Percentiles rank a stretch among this genome's conserved stretches.
phyloP scores from a whole-genome alignment of 768 basidiomycete species.

The Mycena chlorophos region DNA sequence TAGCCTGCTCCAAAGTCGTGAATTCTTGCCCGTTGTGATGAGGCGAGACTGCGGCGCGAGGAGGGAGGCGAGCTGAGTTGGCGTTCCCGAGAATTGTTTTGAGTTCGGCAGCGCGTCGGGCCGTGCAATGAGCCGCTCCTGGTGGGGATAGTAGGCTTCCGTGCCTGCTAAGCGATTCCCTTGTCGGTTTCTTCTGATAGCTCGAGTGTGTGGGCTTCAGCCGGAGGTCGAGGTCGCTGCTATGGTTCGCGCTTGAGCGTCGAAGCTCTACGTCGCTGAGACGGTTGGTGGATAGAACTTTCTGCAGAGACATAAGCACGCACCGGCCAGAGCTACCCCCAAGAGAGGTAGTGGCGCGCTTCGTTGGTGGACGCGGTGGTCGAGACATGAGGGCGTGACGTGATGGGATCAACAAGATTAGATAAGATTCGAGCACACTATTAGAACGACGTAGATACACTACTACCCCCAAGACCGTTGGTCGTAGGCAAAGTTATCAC shows the following conservation, averaged over 20 bases:
- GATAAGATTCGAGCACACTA: too few relatives aligned
- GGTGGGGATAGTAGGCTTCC: constrained; percentile 57
- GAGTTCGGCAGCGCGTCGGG: constrained; percentile 56
- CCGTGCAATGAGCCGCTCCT: constrained; percentile 35
- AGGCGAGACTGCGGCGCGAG: constrained; percentile 48
- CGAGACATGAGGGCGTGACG: too few relatives aligned
- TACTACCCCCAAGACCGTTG: constrained; percentile 53
- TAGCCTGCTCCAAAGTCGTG: constrained; percentile 69
- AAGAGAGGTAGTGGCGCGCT: too few relatives aligned
- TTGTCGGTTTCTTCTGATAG: constrained; percentile 1
- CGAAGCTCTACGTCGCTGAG: too few relatives aligned
- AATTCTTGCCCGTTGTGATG: constrained; percentile 24
- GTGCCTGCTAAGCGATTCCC: constrained; percentile 37
- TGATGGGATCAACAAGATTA: too few relatives aligned
- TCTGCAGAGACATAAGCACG: too few relatives aligned
- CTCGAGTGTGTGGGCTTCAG: not conserved
- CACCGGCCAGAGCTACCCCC: too few relatives aligned
- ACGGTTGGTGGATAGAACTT: too few relatives aligned
- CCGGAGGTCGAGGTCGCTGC: not conserved
- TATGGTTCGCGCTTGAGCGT: too few relatives aligned
- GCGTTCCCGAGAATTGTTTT: constrained; percentile 64
- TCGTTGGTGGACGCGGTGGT: too few relatives aligned
- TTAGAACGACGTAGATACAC: too few relatives aligned
- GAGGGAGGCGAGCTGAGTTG: constrained; percentile 52
- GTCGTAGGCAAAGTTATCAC: constrained; percentile 42